phyloP scores from a whole-genome alignment of 371 early-diverging fungal species.

The Syncephalis plumigaleata region DNA sequence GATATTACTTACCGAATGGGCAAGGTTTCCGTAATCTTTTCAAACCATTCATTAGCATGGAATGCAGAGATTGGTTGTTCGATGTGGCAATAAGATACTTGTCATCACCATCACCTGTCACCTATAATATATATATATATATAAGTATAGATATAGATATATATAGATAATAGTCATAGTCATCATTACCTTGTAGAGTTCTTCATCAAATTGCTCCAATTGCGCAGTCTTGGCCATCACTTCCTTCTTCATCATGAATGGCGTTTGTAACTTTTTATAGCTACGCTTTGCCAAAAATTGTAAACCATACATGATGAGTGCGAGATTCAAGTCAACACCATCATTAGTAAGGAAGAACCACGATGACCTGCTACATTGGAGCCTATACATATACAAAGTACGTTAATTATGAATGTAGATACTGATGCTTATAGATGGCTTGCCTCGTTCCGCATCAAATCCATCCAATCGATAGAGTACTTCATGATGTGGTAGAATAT shows the following conservation, averaged over 20 bases:
- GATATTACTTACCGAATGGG: slow-evolving; percentile 72
- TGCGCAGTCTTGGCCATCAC: slow-evolving; percentile 99
- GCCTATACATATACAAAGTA: slow-evolving; percentile 20
- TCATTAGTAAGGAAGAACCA: slow-evolving; percentile 95
- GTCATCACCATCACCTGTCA: slow-evolving; percentile 77
- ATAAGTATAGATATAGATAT: too few species aligned
- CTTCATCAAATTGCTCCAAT: slow-evolving; percentile 98
- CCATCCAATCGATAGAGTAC: slow-evolving; percentile 83
- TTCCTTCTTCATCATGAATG: slow-evolving; percentile 97
- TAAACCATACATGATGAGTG: slow-evolving; percentile 94
- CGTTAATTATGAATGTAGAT: neutral
- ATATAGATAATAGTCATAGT: too few species aligned
- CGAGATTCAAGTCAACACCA: slow-evolving; percentile 94
- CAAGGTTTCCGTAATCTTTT: slow-evolving; percentile 74
- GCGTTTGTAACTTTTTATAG: slow-evolving; percentile 96
- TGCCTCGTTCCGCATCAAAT: slow-evolving; percentile 84
- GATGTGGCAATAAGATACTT: slow-evolving; percentile 99
- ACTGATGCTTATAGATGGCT: neutral
- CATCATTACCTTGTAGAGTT: slow-evolving; percentile 91
- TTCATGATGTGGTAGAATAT: slow-evolving; percentile 82
- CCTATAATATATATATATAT: slow-evolving; percentile 3
- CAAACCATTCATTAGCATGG: slow-evolving; percentile 95
- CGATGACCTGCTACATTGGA: slow-evolving; percentile 98
- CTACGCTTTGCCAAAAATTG: slow-evolving; percentile 76
- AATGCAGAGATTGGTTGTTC: slow-evolving; percentile 99